A percentile compares a stretch with the other conserved stretches of the same genome.
These are phyloP conservation scores for Podosphaera xanthii DNA, from an alignment of 2,329 filamentous ascomycete species.

Conservation along the genomic window DNA sequence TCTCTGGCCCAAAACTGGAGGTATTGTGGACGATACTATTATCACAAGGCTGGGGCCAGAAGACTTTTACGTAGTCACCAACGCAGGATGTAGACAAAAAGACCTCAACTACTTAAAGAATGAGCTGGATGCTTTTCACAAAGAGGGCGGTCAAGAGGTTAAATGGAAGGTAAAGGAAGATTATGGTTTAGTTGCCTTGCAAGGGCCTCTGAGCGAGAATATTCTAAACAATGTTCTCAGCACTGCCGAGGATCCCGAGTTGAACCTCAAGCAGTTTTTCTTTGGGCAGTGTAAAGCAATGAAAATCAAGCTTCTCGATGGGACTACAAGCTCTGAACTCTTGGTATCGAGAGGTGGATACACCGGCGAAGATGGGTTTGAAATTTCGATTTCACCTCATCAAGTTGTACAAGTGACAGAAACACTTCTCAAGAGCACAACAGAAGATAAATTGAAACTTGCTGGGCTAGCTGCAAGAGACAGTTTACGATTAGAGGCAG, in stretches of 20 bases:
- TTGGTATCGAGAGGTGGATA: conserved; percentile 80
- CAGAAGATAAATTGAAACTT: conserved; percentile 41
- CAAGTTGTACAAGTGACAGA: conserved; percentile 45
- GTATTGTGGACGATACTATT: conserved; percentile 87
- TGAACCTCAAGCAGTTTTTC: conserved; percentile 43
- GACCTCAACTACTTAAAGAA: conserved; percentile 55
- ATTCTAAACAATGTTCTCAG: conserved; percentile 27
- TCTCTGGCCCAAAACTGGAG: conserved; percentile 56
- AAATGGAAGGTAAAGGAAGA: conserved; percentile 48
- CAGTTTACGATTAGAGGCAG: conserved; percentile 79
- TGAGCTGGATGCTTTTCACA: conserved; percentile 39
- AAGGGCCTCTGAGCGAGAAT: conserved; percentile 54
- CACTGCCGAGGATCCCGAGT: conserved; percentile 11
- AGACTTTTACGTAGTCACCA: conserved; percentile 81
- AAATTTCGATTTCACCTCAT: conserved; percentile 60
- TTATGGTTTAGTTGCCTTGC: conserved; percentile 66
- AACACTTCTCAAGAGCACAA: conserved; percentile 28
- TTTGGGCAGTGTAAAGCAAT: conserved; percentile 58
- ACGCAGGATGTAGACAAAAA: conserved; percentile 78
- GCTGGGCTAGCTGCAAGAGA: conserved; percentile 82
- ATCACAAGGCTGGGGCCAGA: conserved; percentile 58
- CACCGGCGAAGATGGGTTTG: conserved; percentile 95
- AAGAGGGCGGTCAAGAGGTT: conserved; percentile 31
- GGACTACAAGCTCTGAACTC: conserved; percentile 25
- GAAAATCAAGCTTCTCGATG: conserved; percentile 36